Evolutionary conservation across 1,284 basidiomycete species (phyloP).

Genomic region (Microbotryomycetes sp.): DNA sequence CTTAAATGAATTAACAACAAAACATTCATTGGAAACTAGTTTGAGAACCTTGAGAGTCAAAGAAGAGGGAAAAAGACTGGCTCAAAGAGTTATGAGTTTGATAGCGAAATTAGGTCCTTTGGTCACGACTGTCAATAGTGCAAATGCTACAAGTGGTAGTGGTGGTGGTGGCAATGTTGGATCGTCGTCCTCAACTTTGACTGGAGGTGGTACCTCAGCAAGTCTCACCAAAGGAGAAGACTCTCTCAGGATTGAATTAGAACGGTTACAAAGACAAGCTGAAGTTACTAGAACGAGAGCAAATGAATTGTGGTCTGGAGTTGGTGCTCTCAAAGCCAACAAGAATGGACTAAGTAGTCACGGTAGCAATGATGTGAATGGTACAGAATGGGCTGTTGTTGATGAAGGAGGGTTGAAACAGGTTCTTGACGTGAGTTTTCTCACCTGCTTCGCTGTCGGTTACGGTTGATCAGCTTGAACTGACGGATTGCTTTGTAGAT

Average conservation of each 20-base stretch:
- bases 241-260: constrained; percentile 18
- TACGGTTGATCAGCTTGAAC: neutral
- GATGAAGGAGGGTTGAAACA: constrained; percentile 30
- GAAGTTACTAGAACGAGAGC: constrained; percentile 3
- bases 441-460: neutral
- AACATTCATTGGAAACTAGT: constrained; percentile 18
- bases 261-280: constrained; percentile 12
- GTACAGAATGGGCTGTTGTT: constrained; percentile 26
- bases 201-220: neutral
- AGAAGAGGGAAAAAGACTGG: constrained; percentile 10
- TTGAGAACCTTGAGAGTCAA: constrained; percentile 19
- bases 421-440: constrained; percentile 23
- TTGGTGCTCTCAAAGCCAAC: constrained; percentile 18
- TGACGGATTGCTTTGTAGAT: constrained; percentile 3
- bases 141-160: neutral
- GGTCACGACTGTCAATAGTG: neutral
- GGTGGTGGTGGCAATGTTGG: too few relatives aligned
- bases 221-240: constrained; percentile 23
- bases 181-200: neutral
- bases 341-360: neutral
- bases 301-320: constrained; percentile 26
- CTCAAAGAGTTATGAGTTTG: constrained; percentile 6
- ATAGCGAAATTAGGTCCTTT: constrained; percentile 9
- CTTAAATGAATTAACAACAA: constrained; percentile 9
- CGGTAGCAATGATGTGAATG: neutral